phyloP scores from a whole-genome alignment of 1,139 yeast genomes.

The Meyerozyma carpophila region DNA sequence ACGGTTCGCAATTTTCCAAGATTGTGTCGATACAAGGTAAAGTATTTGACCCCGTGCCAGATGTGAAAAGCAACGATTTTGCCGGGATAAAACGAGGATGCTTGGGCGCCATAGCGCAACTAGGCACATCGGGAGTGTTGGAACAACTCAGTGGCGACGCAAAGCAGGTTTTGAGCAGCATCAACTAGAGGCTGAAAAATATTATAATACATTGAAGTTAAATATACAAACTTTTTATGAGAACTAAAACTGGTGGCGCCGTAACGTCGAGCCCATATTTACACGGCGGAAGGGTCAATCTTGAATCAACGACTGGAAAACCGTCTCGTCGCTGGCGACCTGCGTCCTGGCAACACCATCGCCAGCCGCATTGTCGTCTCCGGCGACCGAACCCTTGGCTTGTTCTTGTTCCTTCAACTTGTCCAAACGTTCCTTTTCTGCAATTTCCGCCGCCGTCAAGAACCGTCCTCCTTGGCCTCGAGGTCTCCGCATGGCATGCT shows the following conservation, averaged over 20 bases:
- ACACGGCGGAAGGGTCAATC: neutral
- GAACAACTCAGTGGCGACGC: constrained; percentile 22
- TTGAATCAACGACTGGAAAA: neutral
- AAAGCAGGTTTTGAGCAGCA: constrained; percentile 11
- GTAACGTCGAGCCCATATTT: neutral
- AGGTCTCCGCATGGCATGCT: constrained; percentile 98
- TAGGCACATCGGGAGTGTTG: constrained; percentile 26
- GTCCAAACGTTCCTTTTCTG: constrained; percentile 66
- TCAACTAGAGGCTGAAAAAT: neutral
- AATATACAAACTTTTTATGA: neutral
- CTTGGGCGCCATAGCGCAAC: constrained; percentile 25
- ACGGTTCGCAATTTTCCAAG: constrained; percentile 81
- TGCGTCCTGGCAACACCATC: neutral
- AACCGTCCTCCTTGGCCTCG: constrained; percentile 98
- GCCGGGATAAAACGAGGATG: constrained; percentile 24
- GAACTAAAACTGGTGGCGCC: neutral
- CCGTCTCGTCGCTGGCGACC: neutral
- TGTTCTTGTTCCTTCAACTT: constrained; percentile 38
- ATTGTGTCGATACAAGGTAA: constrained; percentile 57
- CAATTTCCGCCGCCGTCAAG: constrained; percentile 93
- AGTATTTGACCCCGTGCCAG: constrained; percentile 66
- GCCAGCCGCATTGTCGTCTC: neutral
- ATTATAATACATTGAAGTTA: constrained; percentile 1
- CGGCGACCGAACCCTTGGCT: constrained; percentile 5
- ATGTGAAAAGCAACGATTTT: constrained; percentile 30